Evolutionary conservation across 2,329 filamentous ascomycete species (phyloP).

Genomic region (Apiospora aurea): DNA sequence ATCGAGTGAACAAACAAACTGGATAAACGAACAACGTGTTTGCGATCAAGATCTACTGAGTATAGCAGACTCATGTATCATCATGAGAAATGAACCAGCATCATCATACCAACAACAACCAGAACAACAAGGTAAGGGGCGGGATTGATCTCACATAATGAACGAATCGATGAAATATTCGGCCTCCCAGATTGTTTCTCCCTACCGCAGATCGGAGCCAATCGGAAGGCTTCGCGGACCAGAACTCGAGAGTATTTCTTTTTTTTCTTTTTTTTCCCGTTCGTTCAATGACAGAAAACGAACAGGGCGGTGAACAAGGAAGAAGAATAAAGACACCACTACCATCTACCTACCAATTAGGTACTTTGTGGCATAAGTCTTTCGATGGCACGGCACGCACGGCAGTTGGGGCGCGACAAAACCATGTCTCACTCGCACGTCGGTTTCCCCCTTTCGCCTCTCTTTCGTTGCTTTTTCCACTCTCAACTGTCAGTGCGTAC

Average conservation of each 20-base stretch:
- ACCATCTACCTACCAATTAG: too few relatives aligned
- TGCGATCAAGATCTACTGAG: background rate
- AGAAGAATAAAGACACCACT: background rate
- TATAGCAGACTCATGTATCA: background rate
- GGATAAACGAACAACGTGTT: background rate
- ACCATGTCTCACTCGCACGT: background rate
- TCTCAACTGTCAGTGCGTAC: background rate
- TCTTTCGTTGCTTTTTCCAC: background rate
- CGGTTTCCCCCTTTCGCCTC: background rate
- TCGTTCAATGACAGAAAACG: background rate
- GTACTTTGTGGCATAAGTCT: background rate
- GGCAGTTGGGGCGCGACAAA: background rate
- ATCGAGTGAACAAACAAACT: background rate
- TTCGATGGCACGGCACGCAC: background rate
- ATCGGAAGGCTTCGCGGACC: slow-evolving; percentile 8
- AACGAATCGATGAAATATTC: background rate
- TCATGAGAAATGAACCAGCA: background rate
- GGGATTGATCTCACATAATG: background rate
- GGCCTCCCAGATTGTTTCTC: background rate
- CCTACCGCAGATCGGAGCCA: background rate
- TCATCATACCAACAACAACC: background rate
- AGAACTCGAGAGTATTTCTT: background rate
- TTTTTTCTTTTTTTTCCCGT: too few relatives aligned
- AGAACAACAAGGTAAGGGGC: background rate
- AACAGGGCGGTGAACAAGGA: slow-evolving; percentile 1